Conservation (phyloP, 1,284 basidiomycete genomes). For the Naganishia liquefaciens region DNA sequence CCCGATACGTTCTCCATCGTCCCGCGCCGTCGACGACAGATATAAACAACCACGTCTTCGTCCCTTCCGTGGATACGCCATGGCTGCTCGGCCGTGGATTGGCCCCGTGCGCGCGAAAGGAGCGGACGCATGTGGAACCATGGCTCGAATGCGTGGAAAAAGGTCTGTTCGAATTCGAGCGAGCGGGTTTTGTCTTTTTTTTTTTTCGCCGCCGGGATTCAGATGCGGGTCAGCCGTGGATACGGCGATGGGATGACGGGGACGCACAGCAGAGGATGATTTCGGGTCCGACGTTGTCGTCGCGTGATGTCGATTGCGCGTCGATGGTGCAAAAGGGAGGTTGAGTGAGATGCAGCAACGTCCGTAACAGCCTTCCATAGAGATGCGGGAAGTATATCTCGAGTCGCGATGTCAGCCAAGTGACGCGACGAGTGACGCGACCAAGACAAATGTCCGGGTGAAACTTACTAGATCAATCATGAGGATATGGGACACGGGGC, state of each 20-base stretch:
- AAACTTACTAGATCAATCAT: constrained; percentile 50
- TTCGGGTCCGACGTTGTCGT: constrained; percentile 45
- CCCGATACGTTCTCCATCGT: constrained; percentile 38
- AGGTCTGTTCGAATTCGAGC: constrained; percentile 49
- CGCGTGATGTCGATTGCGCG: not conserved
- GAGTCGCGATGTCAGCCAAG: not conserved
- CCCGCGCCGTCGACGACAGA: constrained; percentile 45
- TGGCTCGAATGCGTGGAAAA: constrained; percentile 47
- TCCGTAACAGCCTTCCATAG: constrained; percentile 46
- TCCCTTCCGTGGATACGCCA: constrained; percentile 35
- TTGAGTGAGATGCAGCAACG: constrained; percentile 44
- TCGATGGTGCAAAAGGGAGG: not conserved
- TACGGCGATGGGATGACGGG: not conserved
- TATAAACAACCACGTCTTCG: constrained; percentile 46
- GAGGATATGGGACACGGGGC: constrained; percentile 47
- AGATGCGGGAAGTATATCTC: constrained; percentile 53
- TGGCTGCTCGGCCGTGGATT: not conserved
- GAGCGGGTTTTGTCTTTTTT: constrained; percentile 48
- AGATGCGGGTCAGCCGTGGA: not conserved
- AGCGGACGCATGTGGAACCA: constrained; percentile 48
- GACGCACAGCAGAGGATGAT: constrained; percentile 50
- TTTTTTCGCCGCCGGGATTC: too few species aligned
- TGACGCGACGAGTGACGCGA: not conserved
- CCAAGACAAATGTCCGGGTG: not conserved
- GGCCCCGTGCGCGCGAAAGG: constrained; percentile 23